Percentiles rank a stretch among this genome's conserved stretches.
These are phyloP conservation scores for Apiotrichum gracile DNA, from an alignment of 1,284 basidiomycete species.

Conservation along the genomic window DNA sequence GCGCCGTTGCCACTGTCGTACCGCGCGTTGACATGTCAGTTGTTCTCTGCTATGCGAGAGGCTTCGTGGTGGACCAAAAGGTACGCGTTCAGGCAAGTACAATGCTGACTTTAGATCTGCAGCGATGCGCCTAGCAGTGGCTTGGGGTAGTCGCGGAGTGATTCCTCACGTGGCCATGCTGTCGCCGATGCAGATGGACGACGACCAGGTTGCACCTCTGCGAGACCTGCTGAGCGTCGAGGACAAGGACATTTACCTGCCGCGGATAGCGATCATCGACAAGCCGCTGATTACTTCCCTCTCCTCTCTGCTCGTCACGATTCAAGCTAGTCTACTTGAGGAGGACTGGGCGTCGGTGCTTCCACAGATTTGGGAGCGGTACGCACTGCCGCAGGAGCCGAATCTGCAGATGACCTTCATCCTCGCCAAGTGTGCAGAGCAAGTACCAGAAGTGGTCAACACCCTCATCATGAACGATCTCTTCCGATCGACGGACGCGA, in stretches of 20 bases:
- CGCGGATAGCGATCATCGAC: slow-evolving; percentile 1
- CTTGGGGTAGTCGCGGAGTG: background rate
- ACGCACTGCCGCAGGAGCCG: slow-evolving; percentile 6
- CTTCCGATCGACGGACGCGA: slow-evolving; percentile 6
- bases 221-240: background rate
- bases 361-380: slow-evolving; percentile 29
- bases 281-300: background rate
- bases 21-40: slow-evolving; percentile 24
- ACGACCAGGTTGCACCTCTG: background rate
- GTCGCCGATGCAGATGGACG: slow-evolving; percentile 16
- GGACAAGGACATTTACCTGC: background rate
- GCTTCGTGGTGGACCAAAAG: slow-evolving; percentile 11
- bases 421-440: slow-evolving; percentile 38
- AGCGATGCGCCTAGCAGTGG: slow-evolving; percentile 5
- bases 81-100: background rate
- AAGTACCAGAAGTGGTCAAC: slow-evolving; percentile 14
- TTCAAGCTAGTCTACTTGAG: slow-evolving; percentile 23
- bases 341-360: slow-evolving; percentile 31
- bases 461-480: slow-evolving; percentile 24
- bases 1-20: slow-evolving; percentile 23
- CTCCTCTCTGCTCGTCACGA: slow-evolving; percentile 21
- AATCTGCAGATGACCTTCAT: slow-evolving; percentile 23
- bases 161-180: slow-evolving; percentile 2
- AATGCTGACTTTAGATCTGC: background rate
- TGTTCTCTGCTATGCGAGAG: slow-evolving; percentile 22